Base-by-base conservation (phyloP, 192 early-diverging fungal species). In the Funneliformis mosseae region DNA sequence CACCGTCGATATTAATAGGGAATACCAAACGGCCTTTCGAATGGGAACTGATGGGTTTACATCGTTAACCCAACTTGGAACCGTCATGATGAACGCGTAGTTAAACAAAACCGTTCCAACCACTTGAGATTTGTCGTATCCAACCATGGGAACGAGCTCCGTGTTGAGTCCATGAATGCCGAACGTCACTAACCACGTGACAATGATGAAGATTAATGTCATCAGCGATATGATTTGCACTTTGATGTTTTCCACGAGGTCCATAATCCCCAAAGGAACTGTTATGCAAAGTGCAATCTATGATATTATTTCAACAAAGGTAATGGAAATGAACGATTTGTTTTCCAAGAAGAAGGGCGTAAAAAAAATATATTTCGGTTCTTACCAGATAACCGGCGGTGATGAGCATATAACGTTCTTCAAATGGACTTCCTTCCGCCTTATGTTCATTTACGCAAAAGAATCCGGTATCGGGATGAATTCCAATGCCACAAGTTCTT, bases 31-130 rank as follows among this genome's bases (percentile, higher is more conserved):
- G 9, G 86, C 85, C 82, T 87, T 92, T 48, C 91, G 85, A 33
- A 91, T 85, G 5, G 87, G 87, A 10, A 94, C 93, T 25, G 81
- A 80, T 46, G 84, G 82, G 77, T 90, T 85, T 77, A 88, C 89
- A 8, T 88, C 88, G 74, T 93, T 93, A 33, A 92, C 84, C 88
- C 88, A 92, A 27, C 88, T 90, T 0, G 92, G 92, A 21, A 93
- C 81, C 5, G 92, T 92, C 39, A 90, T 92, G 25, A 92, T 91
- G 68, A 92, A 87, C 11, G 91, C 89, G 69, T 88, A 94, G 77
- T 93, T 95, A 66, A 93, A 94, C 46, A 95, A 85, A 27, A 94
- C 90, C 25, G 86, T 88, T 6, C 92, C 92, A 46, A 95, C 83
- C 1, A 90, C 88, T 41, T 80, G 83, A 8, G 86, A 85, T 10